Percentiles rank a stretch among this genome's conserved stretches.
These are phyloP conservation scores for Amanita inopinata DNA, from an alignment of 768 basidiomycete species.

Conservation along the genomic window DNA sequence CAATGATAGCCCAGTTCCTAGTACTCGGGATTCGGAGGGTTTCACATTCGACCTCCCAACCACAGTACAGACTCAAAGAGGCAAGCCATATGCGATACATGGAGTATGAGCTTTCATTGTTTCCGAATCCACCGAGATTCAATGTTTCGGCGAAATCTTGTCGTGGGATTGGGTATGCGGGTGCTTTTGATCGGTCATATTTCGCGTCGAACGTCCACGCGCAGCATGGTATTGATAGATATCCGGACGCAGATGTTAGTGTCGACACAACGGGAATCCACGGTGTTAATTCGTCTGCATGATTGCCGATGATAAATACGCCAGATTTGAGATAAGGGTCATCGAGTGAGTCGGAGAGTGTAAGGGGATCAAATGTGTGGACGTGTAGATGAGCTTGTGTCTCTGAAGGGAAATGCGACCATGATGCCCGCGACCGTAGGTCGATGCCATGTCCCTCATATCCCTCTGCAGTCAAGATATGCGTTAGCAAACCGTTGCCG, in stretches of 20 bases:
- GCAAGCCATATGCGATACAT: slow-evolving; percentile 86
- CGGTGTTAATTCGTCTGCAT: slow-evolving; percentile 93
- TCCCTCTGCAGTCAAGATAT: slow-evolving; percentile 78
- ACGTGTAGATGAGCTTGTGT: slow-evolving; percentile 59
- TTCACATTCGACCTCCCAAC: slow-evolving; percentile 86
- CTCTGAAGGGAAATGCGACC: slow-evolving; percentile 59
- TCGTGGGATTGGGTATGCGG: slow-evolving; percentile 15
- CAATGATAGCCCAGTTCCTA: slow-evolving; percentile 85
- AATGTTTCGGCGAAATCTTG: slow-evolving; percentile 25
- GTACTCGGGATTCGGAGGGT: slow-evolving; percentile 86
- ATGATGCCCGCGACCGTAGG: slow-evolving; percentile 75
- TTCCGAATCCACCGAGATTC: slow-evolving; percentile 55
- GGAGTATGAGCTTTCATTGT: slow-evolving; percentile 61
- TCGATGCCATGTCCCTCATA: slow-evolving; percentile 83
- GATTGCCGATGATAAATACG: slow-evolving; percentile 85
- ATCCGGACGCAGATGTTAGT: slow-evolving; percentile 48
- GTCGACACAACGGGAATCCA: slow-evolving; percentile 85
- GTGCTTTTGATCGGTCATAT: slow-evolving; percentile 42
- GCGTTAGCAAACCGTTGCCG: slow-evolving; percentile 88
- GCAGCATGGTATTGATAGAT: slow-evolving; percentile 86
- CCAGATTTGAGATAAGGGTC: slow-evolving; percentile 27
- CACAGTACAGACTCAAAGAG: slow-evolving; percentile 56
- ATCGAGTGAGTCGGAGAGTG: neutral
- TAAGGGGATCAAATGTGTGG: slow-evolving; percentile 56
- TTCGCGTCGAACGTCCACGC: slow-evolving; percentile 69